Evolutionary conservation across 345 rosid genomes (phyloP).

Genomic region (Eucalyptus regnans): DNA sequence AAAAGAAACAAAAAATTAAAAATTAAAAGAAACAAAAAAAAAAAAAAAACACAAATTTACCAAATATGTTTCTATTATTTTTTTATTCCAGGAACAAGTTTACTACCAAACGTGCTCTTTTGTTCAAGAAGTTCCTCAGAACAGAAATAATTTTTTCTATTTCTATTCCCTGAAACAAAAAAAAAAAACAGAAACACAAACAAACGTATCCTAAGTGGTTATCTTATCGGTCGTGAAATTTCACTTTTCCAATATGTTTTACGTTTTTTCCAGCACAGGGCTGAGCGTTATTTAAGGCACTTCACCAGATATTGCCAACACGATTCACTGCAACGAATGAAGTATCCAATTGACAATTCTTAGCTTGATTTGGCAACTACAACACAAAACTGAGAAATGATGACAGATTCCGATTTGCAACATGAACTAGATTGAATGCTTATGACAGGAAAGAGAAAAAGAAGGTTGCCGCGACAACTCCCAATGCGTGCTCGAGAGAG

Average conservation of each 20-base stretch:
- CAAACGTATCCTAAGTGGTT: neutral
- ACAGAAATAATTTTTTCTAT: too few species aligned
- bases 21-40: too few species aligned
- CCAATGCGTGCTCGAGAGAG: fast-evolving
- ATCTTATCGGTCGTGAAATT: neutral
- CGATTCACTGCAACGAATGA: neutral
- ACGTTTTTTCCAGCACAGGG: neutral
- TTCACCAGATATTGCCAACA: neutral
- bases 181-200: too few species aligned
- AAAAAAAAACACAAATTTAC: too few species aligned
- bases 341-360: neutral
- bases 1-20: too few species aligned
- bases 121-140: too few species aligned
- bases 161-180: too few species aligned
- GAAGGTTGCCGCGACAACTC: neutral
- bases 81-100: too few species aligned
- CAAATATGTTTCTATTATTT: too few species aligned
- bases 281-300: neutral
- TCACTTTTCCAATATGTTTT: neutral
- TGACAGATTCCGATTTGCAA: neutral
- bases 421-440: neutral
- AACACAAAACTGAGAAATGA: neutral
- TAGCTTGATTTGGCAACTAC: neutral
- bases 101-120: too few species aligned
- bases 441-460: neutral